Conservation (phyloP, 2,329 filamentous ascomycete species). For the Fusarium sp. region DNA sequence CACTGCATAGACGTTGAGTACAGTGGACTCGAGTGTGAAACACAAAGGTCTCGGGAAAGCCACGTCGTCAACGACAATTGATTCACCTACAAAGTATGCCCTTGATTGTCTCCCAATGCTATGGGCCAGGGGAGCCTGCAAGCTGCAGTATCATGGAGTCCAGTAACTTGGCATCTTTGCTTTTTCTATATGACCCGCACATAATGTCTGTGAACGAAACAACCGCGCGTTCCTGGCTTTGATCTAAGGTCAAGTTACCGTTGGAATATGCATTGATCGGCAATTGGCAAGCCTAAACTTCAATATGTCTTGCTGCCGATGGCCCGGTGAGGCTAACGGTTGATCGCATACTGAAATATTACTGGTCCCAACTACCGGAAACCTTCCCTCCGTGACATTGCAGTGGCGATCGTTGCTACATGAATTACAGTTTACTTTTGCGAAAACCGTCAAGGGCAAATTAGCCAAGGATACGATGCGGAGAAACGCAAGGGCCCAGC, state of each 20-base stretch:
- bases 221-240: conserved; percentile 16
- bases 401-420: conserved; percentile 6
- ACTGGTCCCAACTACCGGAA: conserved; percentile 3
- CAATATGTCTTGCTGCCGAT: conserved; percentile 15
- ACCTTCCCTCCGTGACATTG: neutral
- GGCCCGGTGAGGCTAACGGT: neutral
- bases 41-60: conserved; percentile 9
- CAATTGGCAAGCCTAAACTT: neutral
- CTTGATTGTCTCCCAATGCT: conserved; percentile 3
- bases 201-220: neutral
- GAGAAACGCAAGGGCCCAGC: neutral
- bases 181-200: neutral
- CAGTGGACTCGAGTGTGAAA: neutral
- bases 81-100: neutral
- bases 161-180: conserved; percentile 3
- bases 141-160: neutral
- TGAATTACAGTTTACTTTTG: neutral
- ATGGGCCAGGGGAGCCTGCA: neutral
- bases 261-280: conserved; percentile 14
- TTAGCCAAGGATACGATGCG: neutral
- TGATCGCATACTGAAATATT: neutral
- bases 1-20: conserved; percentile 3
- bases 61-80: conserved; percentile 33
- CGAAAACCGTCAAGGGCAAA: neutral
- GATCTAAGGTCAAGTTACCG: neutral